phyloP scores from a whole-genome alignment of 2,329 filamentous ascomycete species.

The Lachnellula suecica region DNA sequence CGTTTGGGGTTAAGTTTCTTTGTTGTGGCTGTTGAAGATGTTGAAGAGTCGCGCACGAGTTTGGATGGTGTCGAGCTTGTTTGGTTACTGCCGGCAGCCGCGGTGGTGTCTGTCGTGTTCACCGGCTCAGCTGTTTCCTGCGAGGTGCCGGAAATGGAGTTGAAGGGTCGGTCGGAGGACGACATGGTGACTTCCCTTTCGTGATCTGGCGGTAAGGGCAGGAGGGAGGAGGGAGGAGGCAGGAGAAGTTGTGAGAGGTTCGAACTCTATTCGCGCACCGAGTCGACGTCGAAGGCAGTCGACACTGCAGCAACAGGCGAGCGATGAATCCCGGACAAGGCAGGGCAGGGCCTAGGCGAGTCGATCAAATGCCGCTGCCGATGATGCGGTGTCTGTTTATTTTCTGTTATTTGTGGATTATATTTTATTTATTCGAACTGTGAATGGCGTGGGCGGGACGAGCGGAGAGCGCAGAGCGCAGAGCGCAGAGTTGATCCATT shows the following conservation, averaged over 20 bases:
- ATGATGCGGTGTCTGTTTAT: too few relatives aligned
- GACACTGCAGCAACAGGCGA: not conserved
- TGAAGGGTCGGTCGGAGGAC: not conserved
- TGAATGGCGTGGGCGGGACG: not conserved
- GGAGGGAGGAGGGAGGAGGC: not conserved
- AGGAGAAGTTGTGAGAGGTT: not conserved
- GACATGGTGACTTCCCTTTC: not conserved
- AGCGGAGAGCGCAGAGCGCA: not conserved
- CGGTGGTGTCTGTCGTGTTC: not conserved
- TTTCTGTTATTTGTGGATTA: not conserved
- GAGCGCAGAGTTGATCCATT: conserved; percentile 1
- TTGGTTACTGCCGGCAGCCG: conserved; percentile 1
- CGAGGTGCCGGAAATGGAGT: not conserved
- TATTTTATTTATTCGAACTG: not conserved
- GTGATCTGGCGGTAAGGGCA: not conserved
- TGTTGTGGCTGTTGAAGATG: conserved; percentile 18
- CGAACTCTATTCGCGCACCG: not conserved
- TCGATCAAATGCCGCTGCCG: too few relatives aligned
- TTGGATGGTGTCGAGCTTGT: conserved; percentile 7
- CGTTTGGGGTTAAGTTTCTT: conserved; percentile 28
- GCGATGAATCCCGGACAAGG: not conserved
- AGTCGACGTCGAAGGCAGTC: not conserved
- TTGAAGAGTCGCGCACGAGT: conserved; percentile 22
- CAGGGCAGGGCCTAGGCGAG: too few relatives aligned
- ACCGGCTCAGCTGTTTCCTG: not conserved